Evolutionary conservation across 495 filamentous ascomycete species (phyloP).

Genomic region (Rostrohypoxylon terebratum): DNA sequence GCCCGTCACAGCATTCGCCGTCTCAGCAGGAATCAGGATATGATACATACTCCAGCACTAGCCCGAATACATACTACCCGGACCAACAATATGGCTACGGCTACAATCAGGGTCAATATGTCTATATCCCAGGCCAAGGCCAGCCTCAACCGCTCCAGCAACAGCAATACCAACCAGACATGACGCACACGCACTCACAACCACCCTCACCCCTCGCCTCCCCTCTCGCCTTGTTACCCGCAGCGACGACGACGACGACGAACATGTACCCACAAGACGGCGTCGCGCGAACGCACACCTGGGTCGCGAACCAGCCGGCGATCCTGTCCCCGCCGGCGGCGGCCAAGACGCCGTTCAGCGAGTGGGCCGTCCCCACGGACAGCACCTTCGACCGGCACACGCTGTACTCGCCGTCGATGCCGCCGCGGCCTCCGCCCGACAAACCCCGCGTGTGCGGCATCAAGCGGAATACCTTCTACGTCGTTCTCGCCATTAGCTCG

Average conservation of each 20-base stretch:
- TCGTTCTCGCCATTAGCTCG: conserved; percentile 36
- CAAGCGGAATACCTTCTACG: conserved; percentile 42
- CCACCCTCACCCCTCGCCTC: neutral
- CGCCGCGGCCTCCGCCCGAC: conserved; percentile 7
- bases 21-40: conserved; percentile 16
- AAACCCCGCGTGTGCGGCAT: conserved; percentile 31
- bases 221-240: neutral
- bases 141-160: neutral
- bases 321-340: conserved; percentile 24
- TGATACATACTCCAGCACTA: conserved; percentile 13
- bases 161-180: conserved; percentile 23
- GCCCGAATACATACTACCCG: neutral
- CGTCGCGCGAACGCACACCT: conserved; percentile 34
- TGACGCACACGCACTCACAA: conserved; percentile 26
- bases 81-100: neutral
- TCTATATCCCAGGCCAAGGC: conserved; percentile 4
- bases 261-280: conserved; percentile 16
- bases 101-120: conserved; percentile 21
- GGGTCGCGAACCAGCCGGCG: conserved; percentile 33
- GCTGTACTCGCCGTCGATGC: conserved; percentile 25
- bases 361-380: conserved; percentile 16
- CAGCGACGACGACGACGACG: neutral
- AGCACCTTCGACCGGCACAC: conserved; percentile 29
- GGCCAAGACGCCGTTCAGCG: conserved; percentile 28
- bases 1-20: conserved; percentile 21